Evolutionary conservation across 2,329 filamentous ascomycete genomes (phyloP).

Genomic region (Epichloe hybrida): DNA sequence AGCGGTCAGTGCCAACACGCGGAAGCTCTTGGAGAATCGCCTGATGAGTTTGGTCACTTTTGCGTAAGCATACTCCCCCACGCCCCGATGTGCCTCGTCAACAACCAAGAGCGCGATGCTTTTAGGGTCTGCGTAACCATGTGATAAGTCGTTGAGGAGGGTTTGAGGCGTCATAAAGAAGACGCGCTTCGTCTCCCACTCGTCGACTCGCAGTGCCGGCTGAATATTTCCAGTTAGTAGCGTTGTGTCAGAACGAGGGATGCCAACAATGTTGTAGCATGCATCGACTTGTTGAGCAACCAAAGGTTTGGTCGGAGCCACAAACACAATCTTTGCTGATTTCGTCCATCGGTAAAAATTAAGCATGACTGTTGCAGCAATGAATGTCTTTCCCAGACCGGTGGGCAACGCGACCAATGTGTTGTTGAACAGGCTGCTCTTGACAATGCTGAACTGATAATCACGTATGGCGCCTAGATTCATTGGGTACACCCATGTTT

Average conservation of each 20-base stretch:
- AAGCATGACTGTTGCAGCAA: conserved; percentile 92
- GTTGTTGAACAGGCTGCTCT: conserved; percentile 83
- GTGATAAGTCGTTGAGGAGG: conserved; percentile 78
- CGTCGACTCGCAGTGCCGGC: conserved; percentile 66
- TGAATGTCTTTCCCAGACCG: conserved; percentile 93
- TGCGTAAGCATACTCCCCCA: conserved; percentile 88
- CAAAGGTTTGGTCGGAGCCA: conserved; percentile 89
- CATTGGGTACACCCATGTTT: conserved; percentile 88
- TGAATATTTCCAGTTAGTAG: conserved; percentile 76
- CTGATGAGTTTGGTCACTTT: conserved; percentile 81
- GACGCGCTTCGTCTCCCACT: conserved; percentile 76
- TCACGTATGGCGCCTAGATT: conserved; percentile 82
- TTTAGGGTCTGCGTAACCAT: conserved; percentile 86
- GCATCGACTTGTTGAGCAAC: conserved; percentile 94
- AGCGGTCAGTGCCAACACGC: conserved; percentile 81
- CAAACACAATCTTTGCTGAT: conserved; percentile 80
- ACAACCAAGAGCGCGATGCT: conserved; percentile 81
- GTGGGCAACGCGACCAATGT: conserved; percentile 87
- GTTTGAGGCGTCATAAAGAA: conserved; percentile 99
- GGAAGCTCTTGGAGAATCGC: conserved; percentile 81
- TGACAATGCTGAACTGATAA: conserved; percentile 93
- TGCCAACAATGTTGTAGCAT: conserved; percentile 83
- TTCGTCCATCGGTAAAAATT: conserved; percentile 94
- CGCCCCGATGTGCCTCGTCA: conserved; percentile 90
- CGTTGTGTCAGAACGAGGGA: conserved; percentile 76